Base-by-base conservation (phyloP, 2,329 filamentous ascomycete species). In the Orbilia quercus region DNA sequence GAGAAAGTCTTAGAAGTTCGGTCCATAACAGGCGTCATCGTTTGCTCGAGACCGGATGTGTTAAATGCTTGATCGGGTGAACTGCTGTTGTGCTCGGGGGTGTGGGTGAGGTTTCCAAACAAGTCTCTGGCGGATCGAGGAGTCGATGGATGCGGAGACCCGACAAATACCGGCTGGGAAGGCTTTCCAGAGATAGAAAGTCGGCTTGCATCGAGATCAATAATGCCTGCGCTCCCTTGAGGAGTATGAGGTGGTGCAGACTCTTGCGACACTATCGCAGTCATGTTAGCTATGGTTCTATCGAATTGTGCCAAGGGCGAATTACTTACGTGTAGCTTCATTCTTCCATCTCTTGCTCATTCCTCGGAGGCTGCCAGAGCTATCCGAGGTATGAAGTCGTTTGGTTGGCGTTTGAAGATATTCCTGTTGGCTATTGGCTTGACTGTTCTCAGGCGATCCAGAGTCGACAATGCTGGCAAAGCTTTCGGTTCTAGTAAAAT, bases 131-230 rank as follows among this genome's bases (percentile, higher is more conserved):
- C 59, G 31, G 64, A 71, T 38, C 66, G 42, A 31, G 62, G 62
- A 11, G 73, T 75, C 7, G 66, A 67, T n/a, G 67, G 73, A 47
- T 59, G 55, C 2, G 60, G 51, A 7, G 48, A 45, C 22, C 31
- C 45, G 12, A 63, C 38, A 47, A 65, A 65, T 16, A 64, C 40
- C 11, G 59, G 72, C 22, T 64, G 72, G 1, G 62, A 67, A n/a
- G 58, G 44, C 42, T 76, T 76, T 12, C 77, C 77, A 44, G 91
- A 95, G 71, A 96, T 94, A 0, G 92, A 93, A 16, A 96, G 83
- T 40, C 88, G 87, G 80, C 91, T 96, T 0, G 92, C 89, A 79
- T 97, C 93, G 5, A 90, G 89, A 23, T 73, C 65, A 20, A 58
- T 84, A 7, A 83, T 76, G 25, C 82, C 81, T 12, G 82, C 18